Conservation (phyloP, 768 basidiomycete genomes). For the Mycena floridula region DNA sequence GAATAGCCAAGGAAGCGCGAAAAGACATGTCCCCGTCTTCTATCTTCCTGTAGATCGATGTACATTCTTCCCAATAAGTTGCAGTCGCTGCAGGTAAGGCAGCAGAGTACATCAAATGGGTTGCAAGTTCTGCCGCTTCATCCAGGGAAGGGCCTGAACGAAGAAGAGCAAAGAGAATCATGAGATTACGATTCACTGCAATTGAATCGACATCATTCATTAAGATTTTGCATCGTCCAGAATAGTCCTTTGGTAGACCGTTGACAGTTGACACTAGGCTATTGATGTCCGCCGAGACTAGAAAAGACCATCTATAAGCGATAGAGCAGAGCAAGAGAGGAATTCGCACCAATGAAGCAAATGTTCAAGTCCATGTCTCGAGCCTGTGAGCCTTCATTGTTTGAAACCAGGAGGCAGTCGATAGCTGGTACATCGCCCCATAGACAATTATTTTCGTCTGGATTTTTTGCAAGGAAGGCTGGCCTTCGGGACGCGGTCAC, state of each 20-base stretch:
- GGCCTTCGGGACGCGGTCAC: conserved; percentile 18
- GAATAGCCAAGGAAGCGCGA: conserved; percentile 23
- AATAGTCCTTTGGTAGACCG: conserved; percentile 27
- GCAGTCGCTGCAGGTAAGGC: conserved; percentile 26
- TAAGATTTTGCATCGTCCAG: conserved; percentile 31
- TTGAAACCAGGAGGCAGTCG: conserved; percentile 23
- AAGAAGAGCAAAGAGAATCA: conserved; percentile 32
- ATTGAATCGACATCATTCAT: conserved; percentile 32
- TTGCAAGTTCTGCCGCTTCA: conserved; percentile 34
- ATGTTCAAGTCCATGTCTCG: conserved; percentile 23
- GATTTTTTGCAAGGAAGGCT: conserved; percentile 11
- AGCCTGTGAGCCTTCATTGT: conserved; percentile 23
- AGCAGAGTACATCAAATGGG: conserved; percentile 38
- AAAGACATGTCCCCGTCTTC: conserved; percentile 31
- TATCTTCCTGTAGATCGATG: conserved; percentile 27
- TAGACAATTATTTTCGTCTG: conserved; percentile 8
- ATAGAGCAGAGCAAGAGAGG: background rate
- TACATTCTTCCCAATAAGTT: conserved; percentile 28
- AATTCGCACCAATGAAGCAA: conserved; percentile 25
- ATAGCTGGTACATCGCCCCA: conserved; percentile 25
- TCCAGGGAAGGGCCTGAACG: conserved; percentile 31
- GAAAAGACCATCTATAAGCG: background rate
- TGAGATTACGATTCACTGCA: conserved; percentile 32
- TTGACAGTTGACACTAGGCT: conserved; percentile 31
- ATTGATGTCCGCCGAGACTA: conserved; percentile 29